Base-by-base conservation (phyloP, 2,329 filamentous ascomycete species). In the Herpotrichia juniperi region DNA sequence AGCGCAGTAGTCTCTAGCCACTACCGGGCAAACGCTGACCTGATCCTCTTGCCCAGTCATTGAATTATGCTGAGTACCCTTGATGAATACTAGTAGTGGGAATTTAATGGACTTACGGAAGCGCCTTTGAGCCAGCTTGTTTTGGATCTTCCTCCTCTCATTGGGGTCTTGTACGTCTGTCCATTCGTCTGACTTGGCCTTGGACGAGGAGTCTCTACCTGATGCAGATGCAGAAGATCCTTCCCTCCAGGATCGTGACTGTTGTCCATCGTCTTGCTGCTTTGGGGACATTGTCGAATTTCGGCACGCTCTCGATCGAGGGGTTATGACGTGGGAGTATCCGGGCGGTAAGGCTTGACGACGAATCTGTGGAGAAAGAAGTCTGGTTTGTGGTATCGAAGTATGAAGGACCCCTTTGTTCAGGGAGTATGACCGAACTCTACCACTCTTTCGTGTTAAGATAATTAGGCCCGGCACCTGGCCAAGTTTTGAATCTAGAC, bases 81-180 rank as follows among this genome's bases (percentile, higher is more conserved):
- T 42, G 16, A 14, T 39, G 9, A 37, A 31, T 22, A 14, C 22
- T 42, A 10, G 19, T 14, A 21, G 16, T 12, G 30, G 24, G 26
- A 19, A 76, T 87, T 66, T 81, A 91, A 89, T 82, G 61, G 90
- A 76, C 87, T 66, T 81, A 91, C 89, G 82, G 61, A 90, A 91
- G 63, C 90, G 90, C 59, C 88, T 81, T 65, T 91, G 89, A 1
- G 88, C 88, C 54, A 91, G 83, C 48, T 87, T 83, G 68, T 92
- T 92, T 69, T 92, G 89, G 45, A 91, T 88, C 54, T 87, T 86
- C 56, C 89, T 80, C 66, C 89, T 81, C 74, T 90, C 87, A 54
- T 86, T 85, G 0, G 87, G 87, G 61, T 91, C 87, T 6, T 82
- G 83, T 37, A 91, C 81, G 0, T 87, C 82, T 24, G 83, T 79